A percentile compares a stretch with the other conserved stretches of the same genome.
These are phyloP conservation scores for Verticillium nonalfalfae DNA, from an alignment of 2,329 filamentous ascomycete species.

Conservation along the genomic window DNA sequence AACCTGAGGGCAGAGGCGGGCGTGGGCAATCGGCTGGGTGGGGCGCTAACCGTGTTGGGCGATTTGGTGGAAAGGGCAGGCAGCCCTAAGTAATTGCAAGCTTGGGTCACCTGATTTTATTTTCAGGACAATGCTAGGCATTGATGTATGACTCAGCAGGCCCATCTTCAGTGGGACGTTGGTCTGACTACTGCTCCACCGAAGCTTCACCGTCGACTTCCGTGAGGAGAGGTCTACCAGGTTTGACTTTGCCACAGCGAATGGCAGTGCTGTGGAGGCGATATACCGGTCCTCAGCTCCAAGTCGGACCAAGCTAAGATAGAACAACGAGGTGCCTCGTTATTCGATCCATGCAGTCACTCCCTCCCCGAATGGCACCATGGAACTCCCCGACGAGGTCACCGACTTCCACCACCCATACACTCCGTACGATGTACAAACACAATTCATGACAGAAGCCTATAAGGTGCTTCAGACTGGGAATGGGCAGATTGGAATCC, in stretches of 20 bases:
- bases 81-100: constrained; percentile 29
- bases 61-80: constrained; percentile 27
- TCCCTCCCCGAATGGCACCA: not conserved
- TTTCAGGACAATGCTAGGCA: not conserved
- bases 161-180: not conserved
- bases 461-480: constrained; percentile 69
- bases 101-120: not conserved
- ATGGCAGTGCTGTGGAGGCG: too few relatives aligned
- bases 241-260: too few relatives aligned
- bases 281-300: too few relatives aligned
- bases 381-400: not conserved
- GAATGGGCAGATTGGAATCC: constrained; percentile 73
- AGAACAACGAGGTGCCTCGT: too few relatives aligned
- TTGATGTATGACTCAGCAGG: not conserved
- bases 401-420: constrained; percentile 80
- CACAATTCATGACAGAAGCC: constrained; percentile 78
- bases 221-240: too few relatives aligned
- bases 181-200: not conserved
- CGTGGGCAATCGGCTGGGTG: constrained; percentile 20
- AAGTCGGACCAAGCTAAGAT: too few relatives aligned
- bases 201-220: not conserved
- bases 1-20: constrained; percentile 8
- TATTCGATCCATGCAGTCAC: too few relatives aligned
- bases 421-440: constrained; percentile 80
- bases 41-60: constrained; percentile 27